Percentiles rank a stretch among this genome's conserved stretches.
Conservation (phyloP, 2,329 filamentous ascomycete species). For the Cryoendolithus antarcticus region DNA sequence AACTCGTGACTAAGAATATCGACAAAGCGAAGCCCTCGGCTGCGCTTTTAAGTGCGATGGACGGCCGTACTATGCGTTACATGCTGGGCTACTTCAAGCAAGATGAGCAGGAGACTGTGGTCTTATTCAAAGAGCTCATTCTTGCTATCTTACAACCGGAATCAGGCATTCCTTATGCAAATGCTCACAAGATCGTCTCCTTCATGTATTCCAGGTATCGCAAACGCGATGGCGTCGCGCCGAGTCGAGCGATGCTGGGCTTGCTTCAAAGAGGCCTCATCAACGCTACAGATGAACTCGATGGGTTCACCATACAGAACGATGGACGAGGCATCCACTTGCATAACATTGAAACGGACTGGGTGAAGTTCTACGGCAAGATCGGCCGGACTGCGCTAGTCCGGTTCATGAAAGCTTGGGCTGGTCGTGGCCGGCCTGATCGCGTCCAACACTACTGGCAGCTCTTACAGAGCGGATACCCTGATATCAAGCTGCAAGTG, state of each 20-base stretch:
- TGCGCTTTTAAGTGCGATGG: slow-evolving; percentile 1
- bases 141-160: slow-evolving; percentile 3
- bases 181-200: slow-evolving; percentile 9
- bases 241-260: neutral
- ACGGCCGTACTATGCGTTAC: slow-evolving; percentile 4
- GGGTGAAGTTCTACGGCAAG: slow-evolving; percentile 13
- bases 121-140: slow-evolving; percentile 8
- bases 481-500: slow-evolving; percentile 10
- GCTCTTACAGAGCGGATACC: slow-evolving; percentile 15
- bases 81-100: slow-evolving; percentile 7
- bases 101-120: slow-evolving; percentile 4
- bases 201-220: slow-evolving; percentile 4
- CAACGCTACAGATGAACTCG: no score
- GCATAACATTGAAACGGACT: slow-evolving; percentile 12
- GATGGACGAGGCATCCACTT: no score
- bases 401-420: slow-evolving; percentile 13
- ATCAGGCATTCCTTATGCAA: slow-evolving; percentile 3
- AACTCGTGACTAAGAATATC: slow-evolving; percentile 4
- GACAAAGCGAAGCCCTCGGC: neutral
- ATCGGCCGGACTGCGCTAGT: slow-evolving; percentile 12
- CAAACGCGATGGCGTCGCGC: neutral
- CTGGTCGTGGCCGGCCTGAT: slow-evolving; percentile 22
- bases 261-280: neutral
- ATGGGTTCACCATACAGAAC: no score
- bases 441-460: slow-evolving; percentile 23